Conservation (phyloP, 129 eudicot species). For the Oenanthe sinensis region DNA sequence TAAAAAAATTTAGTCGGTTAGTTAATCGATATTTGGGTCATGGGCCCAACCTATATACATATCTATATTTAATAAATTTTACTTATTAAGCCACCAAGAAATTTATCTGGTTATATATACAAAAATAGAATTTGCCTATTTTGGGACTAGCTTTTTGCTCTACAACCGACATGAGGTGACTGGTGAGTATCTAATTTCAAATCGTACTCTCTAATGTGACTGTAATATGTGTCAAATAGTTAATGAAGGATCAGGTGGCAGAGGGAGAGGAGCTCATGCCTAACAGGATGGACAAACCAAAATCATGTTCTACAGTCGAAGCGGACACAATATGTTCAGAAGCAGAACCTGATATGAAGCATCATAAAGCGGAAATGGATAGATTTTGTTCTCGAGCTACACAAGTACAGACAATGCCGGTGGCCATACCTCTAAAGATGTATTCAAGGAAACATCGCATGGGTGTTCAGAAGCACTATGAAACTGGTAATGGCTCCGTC, state of each 20-base stretch:
- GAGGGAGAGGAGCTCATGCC: constrained; percentile 51
- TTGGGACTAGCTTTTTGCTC: too few relatives aligned
- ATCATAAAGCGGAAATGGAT: background rate
- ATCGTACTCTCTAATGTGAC: background rate
- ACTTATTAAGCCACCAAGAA: too few relatives aligned
- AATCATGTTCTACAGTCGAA: constrained; percentile 9
- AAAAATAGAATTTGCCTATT: background rate
- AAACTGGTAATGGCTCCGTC: constrained; percentile 4
- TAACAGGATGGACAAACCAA: constrained; percentile 21
- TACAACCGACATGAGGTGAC: too few relatives aligned
- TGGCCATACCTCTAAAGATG: background rate
- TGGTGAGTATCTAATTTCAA: background rate
- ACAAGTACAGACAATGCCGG: background rate
- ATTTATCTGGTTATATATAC: too few relatives aligned
- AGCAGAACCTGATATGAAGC: background rate
- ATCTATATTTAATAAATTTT: too few relatives aligned
- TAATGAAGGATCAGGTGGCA: constrained; percentile 30
- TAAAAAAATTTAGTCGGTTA: too few relatives aligned
- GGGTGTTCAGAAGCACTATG: background rate
- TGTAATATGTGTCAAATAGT: constrained; percentile 27
- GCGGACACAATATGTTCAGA: background rate
- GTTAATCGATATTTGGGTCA: too few relatives aligned
- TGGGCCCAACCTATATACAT: too few relatives aligned
- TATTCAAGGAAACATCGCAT: constrained; percentile 13
- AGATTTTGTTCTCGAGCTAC: background rate